Evolutionary conservation across 2,329 filamentous ascomycete species (phyloP), one percentile per base, ranked within the genome.

Genomic region (Claviceps purpurea): DNA sequence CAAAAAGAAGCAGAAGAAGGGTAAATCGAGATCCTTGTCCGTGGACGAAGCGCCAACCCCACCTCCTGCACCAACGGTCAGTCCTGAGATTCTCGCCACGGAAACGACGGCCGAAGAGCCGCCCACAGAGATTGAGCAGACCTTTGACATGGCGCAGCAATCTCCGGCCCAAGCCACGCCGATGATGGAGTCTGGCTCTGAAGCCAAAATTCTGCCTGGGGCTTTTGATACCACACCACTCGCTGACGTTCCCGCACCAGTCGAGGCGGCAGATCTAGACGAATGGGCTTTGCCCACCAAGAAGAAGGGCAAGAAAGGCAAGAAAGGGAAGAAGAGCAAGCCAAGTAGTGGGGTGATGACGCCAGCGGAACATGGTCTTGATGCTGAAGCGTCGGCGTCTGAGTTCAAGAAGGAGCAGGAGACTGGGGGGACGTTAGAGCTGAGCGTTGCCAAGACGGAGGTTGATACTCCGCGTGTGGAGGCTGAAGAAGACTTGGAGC

Each of bases 1-100:
- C 48, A 65, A 64, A 59, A 66, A 67, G 61, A 68, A 56, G 30
- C 30, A 34, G 64, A 67, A 65, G 58, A 60, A 65, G 53, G 44
- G 18, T 8, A 54, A 47, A 43, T 38, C 51, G 2, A 51, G 34
- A 43, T n/a, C 43, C 20, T 20, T 44, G 39, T 39, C 16, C 22
- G 37, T 26, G 41, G 50, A 52, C 22, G 22, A 42, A n/a, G 38
- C 26, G 13, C 40, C 39, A 26, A 42, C 26, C 18, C 37, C 39
- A 26, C 41, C 37, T 34, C 22, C 47, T 5, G 41, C 41, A n/a
- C 11, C 47, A 45, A 50, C 50, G n/a, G 7, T 46, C 46, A 42
- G 45, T 38, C 11, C 41, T 11, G 50, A 53, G n/a, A 6, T 49
- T 4, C 43, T 40, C 37, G 16, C 52, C 13, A 13, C 20, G 6